Evolutionary conservation across 1,139 yeast genomes (phyloP), one percentile per base, ranked within the genome.

Genomic region (Zygosaccharomyces sapae): DNA sequence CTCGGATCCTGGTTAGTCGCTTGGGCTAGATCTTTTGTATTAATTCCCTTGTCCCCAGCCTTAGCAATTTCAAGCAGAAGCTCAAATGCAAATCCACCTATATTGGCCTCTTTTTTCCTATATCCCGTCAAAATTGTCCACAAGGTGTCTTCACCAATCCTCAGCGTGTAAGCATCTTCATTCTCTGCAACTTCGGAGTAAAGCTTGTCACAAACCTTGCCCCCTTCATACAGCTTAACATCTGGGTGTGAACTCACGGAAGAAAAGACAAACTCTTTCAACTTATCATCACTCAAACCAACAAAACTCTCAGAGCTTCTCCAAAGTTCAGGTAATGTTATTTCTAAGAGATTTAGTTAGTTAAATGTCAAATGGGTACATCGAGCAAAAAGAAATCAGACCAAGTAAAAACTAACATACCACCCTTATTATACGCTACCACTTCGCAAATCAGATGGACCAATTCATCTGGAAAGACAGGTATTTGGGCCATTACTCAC

Each of bases 1-100:
- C 90, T 71, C n/a, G 83, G 78, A 58, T 84, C 92, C 63, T 84
- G 92, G 5, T 76, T 77, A 0, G 88, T 78, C 13, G 68, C 70
- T 37, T 70, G 70, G 4, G 80, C 75, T 49, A 84, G 66, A 25
- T 78, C 79, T 29, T 79, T 70, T 0, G 89, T 76, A 49, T 76
- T 73, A 10, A 83, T 76, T 8, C 92, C 92, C 1, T 63, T 57
- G 0, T 71, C 67, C 18, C 80, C 81, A 36, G 75, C 62, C 50
- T 73, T 75, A 0, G 88, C 85, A 44, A 84, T 73, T 37, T 69
- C 70, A 20, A 70, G 56, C 12, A 76, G 54, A 35, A 76, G 56
- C 24, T 74, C 73, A 55, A 71, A 75, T 0, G 79, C 75, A 38
- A 61, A 56, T 6, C 60, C 64, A 8, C 77, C 78, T 12, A 75